phyloP scores from a whole-genome alignment of 805 yeast species.

The Ogataea pini region DNA sequence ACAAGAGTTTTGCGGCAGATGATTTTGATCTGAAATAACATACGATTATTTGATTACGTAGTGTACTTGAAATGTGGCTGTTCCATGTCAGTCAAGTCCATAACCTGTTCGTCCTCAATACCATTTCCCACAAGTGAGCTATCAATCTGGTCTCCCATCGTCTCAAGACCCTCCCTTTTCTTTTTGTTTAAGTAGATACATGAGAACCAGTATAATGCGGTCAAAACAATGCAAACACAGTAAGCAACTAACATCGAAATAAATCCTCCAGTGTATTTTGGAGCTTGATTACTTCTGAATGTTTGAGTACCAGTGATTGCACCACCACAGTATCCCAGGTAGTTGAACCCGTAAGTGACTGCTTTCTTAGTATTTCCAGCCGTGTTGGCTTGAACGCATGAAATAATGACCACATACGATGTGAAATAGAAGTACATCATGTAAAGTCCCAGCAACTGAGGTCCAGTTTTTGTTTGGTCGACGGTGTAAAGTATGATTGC shows the following conservation, averaged over 20 bases:
- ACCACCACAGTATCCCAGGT: constrained; percentile 44
- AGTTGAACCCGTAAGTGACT: constrained; percentile 37
- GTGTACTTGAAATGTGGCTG: constrained; percentile 12
- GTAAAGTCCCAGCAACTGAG: constrained; percentile 23
- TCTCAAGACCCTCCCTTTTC: background rate
- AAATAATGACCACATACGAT: constrained; percentile 27
- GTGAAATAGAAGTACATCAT: constrained; percentile 28
- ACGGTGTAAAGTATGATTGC: constrained; percentile 21
- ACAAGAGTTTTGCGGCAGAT: background rate
- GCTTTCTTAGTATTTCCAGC: constrained; percentile 56
- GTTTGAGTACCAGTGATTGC: constrained; percentile 56
- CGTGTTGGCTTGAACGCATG: constrained; percentile 36
- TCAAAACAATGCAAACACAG: constrained; percentile 10
- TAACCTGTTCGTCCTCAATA: constrained; percentile 9
- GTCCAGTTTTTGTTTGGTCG: constrained; percentile 12
- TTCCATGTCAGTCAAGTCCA: constrained; percentile 13
- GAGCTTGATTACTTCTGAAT: constrained; percentile 49
- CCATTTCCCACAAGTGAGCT: constrained; percentile 3
- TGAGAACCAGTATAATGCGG: constrained; percentile 10
- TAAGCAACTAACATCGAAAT: constrained; percentile 14
- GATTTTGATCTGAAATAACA: background rate
- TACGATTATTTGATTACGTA: constrained; percentile 2
- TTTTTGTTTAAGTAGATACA: constrained; percentile 9
- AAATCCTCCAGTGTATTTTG: constrained; percentile 41
- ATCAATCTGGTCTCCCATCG: background rate